Percentiles rank a stretch among this genome's conserved stretches.
These are phyloP conservation scores for Sorghum bicolor DNA, from an alignment of 176 grass and related monocot genomes.

Conservation along the genomic window Sorghum_bicolor_NCBIv3 NC_012873.2:67975001-67975500, in stretches of 20 bases:
- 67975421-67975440: background rate
- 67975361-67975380: background rate
- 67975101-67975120: no score
- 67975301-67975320: background rate
- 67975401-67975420: background rate
- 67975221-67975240: background rate
- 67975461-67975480: background rate
- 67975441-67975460: background rate
- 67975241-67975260: conserved; percentile 12
- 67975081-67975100: background rate
- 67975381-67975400: background rate
- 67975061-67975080: background rate
- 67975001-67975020: no score
- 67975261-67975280: background rate
- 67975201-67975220: background rate
- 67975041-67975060: no score
- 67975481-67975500: background rate
- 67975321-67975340: background rate
- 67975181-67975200: background rate
- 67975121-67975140: no score
- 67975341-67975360: background rate
- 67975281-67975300: background rate
- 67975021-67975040: no score
- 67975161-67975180: background rate
- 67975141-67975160: background rate